Evolutionary conservation across 2,329 filamentous ascomycete species (phyloP).

Genomic region (Claviceps sorghi): DNA sequence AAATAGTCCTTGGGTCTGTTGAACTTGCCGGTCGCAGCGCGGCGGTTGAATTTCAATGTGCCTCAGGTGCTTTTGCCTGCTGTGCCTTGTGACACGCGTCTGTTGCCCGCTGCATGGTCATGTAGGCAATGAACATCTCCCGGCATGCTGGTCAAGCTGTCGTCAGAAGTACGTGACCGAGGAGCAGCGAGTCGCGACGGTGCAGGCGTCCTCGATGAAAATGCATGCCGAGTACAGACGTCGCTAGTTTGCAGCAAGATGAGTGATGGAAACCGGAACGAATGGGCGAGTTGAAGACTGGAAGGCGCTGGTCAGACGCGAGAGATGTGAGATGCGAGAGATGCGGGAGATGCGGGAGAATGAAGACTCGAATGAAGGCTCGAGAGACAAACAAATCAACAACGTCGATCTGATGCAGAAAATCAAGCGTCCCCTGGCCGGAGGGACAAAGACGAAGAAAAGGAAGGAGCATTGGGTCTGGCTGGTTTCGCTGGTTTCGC

Average conservation of each 20-base stretch:
- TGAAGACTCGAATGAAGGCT: background rate
- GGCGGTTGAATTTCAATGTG: background rate
- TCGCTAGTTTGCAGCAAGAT: background rate
- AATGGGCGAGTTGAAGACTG: background rate
- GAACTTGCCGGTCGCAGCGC: too few species aligned
- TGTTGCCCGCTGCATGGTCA: background rate
- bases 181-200: background rate
- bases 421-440: background rate
- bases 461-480: background rate
- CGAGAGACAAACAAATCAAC: background rate
- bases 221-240: too few species aligned
- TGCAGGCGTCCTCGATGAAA: background rate
- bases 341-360: background rate
- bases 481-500: too few species aligned
- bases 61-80: constrained; percentile 1
- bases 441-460: background rate
- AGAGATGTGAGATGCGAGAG: too few species aligned
- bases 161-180: background rate
- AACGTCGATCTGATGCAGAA: background rate
- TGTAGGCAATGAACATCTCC: background rate
- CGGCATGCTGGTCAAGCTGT: background rate
- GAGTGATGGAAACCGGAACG: background rate
- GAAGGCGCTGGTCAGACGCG: background rate
- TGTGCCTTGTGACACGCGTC: background rate
- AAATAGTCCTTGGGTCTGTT: background rate